Evolutionary conservation across 345 rosid genomes (phyloP).

Genomic region (Streptanthus diversifolius): DNA sequence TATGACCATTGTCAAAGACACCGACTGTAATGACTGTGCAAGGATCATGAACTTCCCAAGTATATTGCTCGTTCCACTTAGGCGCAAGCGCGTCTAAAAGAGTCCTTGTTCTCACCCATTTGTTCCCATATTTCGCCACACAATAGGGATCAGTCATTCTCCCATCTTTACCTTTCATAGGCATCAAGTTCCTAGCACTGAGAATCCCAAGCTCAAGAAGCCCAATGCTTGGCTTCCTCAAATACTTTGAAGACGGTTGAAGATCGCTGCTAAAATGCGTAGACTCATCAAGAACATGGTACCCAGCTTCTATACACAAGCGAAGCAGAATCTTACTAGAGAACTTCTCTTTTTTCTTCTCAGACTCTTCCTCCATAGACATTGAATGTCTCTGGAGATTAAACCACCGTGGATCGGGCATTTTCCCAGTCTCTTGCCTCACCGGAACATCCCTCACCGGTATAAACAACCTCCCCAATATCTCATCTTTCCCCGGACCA

Average conservation of each 20-base stretch:
- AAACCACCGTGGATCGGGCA: slow-evolving; percentile 71
- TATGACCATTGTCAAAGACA: slow-evolving; percentile 77
- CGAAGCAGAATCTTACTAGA: slow-evolving; percentile 71
- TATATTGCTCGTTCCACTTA: slow-evolving; percentile 92
- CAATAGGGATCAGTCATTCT: slow-evolving; percentile 82
- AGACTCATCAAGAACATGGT: slow-evolving; percentile 94
- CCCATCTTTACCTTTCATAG: slow-evolving; percentile 87
- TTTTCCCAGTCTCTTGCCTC: slow-evolving; percentile 51
- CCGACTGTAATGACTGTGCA: slow-evolving; percentile 92
- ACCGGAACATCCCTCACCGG: slow-evolving; percentile 47
- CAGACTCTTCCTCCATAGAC: slow-evolving; percentile 48
- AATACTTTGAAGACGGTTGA: slow-evolving; percentile 78
- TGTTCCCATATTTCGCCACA: slow-evolving; percentile 94
- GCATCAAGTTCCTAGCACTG: slow-evolving; percentile 71
- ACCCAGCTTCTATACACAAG: slow-evolving; percentile 76
- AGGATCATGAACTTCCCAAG: slow-evolving; percentile 95
- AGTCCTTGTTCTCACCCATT: slow-evolving; percentile 94
- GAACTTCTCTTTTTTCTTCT: slow-evolving; percentile 79
- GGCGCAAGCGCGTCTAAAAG: slow-evolving; percentile 75
- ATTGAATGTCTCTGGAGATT: slow-evolving; percentile 53
- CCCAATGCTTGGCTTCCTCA: slow-evolving; percentile 72
- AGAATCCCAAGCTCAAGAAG: slow-evolving; percentile 84
- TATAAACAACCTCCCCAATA: slow-evolving; percentile 53
- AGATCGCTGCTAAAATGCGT: slow-evolving; percentile 93
- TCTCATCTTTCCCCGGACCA: slow-evolving; percentile 72